A percentile compares a stretch with the other conserved stretches of the same genome.
Conservation (phyloP, 106 monocot genomes). For the Iris macrosiphon region DNA sequence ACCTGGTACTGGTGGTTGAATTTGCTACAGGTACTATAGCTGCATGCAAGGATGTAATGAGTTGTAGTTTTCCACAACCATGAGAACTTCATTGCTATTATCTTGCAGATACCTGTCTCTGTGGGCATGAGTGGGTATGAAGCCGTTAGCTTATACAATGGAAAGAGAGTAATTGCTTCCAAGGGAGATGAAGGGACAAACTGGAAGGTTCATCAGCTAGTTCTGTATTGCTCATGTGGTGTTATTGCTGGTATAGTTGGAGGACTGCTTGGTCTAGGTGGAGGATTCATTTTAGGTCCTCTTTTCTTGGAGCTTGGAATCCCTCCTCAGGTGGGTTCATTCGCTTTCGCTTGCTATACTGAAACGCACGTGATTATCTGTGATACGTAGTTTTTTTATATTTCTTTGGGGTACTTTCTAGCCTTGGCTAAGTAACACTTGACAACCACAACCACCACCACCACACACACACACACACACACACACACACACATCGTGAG, state of each 20-base stretch:
- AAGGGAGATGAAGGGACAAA: constrained; percentile 41
- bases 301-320: constrained; percentile 66
- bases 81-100: background rate
- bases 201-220: constrained; percentile 35
- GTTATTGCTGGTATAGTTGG: constrained; percentile 55
- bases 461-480: no score
- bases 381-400: no score
- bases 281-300: constrained; percentile 68
- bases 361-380: no score
- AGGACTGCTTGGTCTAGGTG: constrained; percentile 62
- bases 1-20: constrained; percentile 54
- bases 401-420: no score
- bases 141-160: constrained; percentile 50
- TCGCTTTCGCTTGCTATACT: no score
- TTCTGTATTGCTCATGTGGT: constrained; percentile 39
- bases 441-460: no score
- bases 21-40: constrained; percentile 39
- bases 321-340: constrained; percentile 60
- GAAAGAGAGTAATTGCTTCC: constrained; percentile 55
- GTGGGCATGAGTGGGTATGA: constrained; percentile 56
- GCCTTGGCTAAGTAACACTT: no score
- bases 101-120: constrained; percentile 61
- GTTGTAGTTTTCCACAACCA: background rate
- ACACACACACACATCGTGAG: no score
- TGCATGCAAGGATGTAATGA: no score